A percentile compares a stretch with the other conserved stretches of the same genome.
These are phyloP conservation scores for Astragalus glycyphyllos DNA, from an alignment of 306 rosid species.

Conservation along the genomic window DNA sequence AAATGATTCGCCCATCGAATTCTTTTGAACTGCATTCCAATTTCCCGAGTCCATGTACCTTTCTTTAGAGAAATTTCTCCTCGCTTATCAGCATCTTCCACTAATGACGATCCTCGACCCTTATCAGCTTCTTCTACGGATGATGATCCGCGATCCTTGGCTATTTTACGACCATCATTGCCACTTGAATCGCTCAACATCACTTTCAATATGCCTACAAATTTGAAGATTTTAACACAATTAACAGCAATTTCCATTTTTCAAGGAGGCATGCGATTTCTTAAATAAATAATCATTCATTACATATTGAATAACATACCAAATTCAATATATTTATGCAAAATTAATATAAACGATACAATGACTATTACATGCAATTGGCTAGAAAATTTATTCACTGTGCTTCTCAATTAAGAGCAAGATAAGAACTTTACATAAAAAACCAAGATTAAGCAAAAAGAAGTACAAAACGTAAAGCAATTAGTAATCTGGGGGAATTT, in stretches of 20 bases:
- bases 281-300: too few species aligned
- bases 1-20: conserved; percentile 84
- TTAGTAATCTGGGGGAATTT: too few species aligned
- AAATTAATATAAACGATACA: too few species aligned
- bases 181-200: conserved; percentile 54
- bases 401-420: neutral
- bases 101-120: too few species aligned
- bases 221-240: neutral
- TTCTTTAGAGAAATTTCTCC: conserved; percentile 61
- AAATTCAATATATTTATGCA: neutral
- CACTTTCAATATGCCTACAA: conserved; percentile 40
- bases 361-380: too few species aligned
- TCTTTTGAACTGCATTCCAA: conserved; percentile 56
- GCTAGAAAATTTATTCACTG: neutral
- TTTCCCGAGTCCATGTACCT: conserved; percentile 92
- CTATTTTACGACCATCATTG: conserved; percentile 47
- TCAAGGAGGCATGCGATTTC: too few species aligned
- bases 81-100: neutral
- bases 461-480: neutral
- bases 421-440: neutral
- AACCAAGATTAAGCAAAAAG: neutral
- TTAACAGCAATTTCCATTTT: too few species aligned
- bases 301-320: too few species aligned
- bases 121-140: conserved; percentile 48
- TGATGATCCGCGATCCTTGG: conserved; percentile 49